Base-by-base conservation (phyloP, 768 basidiomycete species). In the Hericium erinaceus region DNA sequence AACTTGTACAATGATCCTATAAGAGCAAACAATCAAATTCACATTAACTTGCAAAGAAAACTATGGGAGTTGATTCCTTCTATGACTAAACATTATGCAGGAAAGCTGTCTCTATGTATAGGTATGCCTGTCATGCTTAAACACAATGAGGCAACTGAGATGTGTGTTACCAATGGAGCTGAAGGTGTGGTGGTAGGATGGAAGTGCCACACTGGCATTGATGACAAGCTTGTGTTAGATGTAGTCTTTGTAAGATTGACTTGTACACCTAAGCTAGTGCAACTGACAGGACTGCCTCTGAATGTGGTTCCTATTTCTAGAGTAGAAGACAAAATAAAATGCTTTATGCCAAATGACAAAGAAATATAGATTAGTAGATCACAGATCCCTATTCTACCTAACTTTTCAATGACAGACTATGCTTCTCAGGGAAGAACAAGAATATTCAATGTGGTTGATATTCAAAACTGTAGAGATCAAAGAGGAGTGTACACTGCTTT, bases 341-440 rank as follows among this genome's bases (percentile, higher is more conserved):
- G 56, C 33, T 13, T 15, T 38, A 39, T 64, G 28, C 58, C 54
- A n/a, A 44, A 56, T 37, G 64, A 56, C 15, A 20, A 15, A 10
- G 41, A 5, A n/a, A 10, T 58, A 1, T 13, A 18, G 2, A 37
- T 66, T 15, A 18, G 15, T 0, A 33, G 66, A n/a, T 8, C 41
- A 4, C 65, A 68, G 38, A 56, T 63, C 1, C 58, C 18, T 10
- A 48, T 63, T 1, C 39, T 66, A 0, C 67, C 61, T 1, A 63
- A 65, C 48, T 68, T 68, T 54, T 60, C 61, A 5, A 65, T 66
- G 61, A 63, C 65, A 15, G 64, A 68, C 51, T 67, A 56, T 55
- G 48, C 39, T 16, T 63, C 52, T 20, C 66, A 67, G 58, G 66
- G 65, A 1, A n/a, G 60, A 8, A 68, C 63, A 7, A 33, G 64